A percentile compares a stretch with the other conserved stretches of the same genome.
Evolutionary conservation across 2,329 filamentous ascomycete genomes (phyloP).

Genomic region (Monilinia aucupariae): DNA sequence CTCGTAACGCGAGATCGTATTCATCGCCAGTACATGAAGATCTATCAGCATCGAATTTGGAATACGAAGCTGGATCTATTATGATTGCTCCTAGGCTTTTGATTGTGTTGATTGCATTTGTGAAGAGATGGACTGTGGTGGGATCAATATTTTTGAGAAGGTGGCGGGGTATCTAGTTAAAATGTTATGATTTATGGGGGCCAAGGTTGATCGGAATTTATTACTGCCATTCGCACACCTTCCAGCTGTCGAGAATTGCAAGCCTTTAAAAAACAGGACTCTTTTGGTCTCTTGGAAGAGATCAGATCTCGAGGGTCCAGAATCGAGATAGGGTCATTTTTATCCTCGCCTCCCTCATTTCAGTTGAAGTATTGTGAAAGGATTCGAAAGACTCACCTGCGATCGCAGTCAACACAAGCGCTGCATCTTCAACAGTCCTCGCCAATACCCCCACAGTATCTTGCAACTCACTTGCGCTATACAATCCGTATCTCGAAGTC

Average conservation of each 20-base stretch:
- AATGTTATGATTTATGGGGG: background rate
- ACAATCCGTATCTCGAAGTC: constrained; percentile 54
- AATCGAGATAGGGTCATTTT: constrained; percentile 2
- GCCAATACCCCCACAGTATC: constrained; percentile 52
- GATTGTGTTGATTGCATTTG: constrained; percentile 3
- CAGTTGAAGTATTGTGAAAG: background rate
- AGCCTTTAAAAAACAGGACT: background rate
- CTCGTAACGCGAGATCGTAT: background rate
- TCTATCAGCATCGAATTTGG: constrained; percentile 42
- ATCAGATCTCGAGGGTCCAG: constrained; percentile 1
- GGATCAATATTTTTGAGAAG: background rate
- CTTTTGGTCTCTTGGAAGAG: background rate
- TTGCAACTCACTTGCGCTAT: constrained; percentile 57
- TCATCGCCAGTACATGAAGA: background rate
- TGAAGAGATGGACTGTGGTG: background rate
- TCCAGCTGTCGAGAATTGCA: background rate
- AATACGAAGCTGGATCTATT: constrained; percentile 62
- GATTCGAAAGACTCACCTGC: constrained; percentile 40
- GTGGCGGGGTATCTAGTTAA: constrained; percentile 6
- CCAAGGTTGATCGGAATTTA: background rate
- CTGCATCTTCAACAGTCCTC: constrained; percentile 57
- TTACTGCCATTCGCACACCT: constrained; percentile 10
- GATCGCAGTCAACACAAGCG: constrained; percentile 55
- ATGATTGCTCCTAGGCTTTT: constrained; percentile 38
- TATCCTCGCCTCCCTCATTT: background rate